A percentile compares a stretch with the other conserved stretches of the same genome.
Conservation (phyloP, 2,329 filamentous ascomycete genomes). For the Conoideocrella luteorostrata region DNA sequence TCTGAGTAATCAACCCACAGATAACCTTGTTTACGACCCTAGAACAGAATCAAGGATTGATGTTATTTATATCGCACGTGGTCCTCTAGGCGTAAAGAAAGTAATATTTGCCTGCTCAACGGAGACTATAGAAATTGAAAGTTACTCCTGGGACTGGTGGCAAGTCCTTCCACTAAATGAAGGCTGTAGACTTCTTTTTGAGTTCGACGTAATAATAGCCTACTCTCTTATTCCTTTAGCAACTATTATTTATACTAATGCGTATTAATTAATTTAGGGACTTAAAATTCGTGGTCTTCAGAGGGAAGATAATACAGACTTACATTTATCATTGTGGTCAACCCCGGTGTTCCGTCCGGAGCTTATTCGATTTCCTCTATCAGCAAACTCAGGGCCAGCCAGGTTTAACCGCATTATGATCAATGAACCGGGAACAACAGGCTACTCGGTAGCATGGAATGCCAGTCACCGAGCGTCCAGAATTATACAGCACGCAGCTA, state of each 20-base stretch:
- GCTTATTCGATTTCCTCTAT: background rate
- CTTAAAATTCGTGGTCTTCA: background rate
- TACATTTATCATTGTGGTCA: background rate
- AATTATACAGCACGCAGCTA: background rate
- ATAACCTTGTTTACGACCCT: background rate
- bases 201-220: background rate
- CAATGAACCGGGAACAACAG: background rate
- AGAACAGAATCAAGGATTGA: background rate
- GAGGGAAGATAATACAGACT: background rate
- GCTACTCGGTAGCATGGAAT: background rate
- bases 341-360: background rate
- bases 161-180: background rate
- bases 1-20: background rate
- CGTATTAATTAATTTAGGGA: no score
- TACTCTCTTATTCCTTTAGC: background rate
- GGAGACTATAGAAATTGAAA: background rate
- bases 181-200: background rate
- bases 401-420: background rate
- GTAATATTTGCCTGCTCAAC: background rate
- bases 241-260: no score
- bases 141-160: background rate
- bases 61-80: background rate
- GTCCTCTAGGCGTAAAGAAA: background rate
- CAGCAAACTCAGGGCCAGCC: background rate
- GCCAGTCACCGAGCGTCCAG: background rate